phyloP scores from a whole-genome alignment of 2,329 filamentous ascomycete genomes.

The Penicillium hesseltinei region DNA sequence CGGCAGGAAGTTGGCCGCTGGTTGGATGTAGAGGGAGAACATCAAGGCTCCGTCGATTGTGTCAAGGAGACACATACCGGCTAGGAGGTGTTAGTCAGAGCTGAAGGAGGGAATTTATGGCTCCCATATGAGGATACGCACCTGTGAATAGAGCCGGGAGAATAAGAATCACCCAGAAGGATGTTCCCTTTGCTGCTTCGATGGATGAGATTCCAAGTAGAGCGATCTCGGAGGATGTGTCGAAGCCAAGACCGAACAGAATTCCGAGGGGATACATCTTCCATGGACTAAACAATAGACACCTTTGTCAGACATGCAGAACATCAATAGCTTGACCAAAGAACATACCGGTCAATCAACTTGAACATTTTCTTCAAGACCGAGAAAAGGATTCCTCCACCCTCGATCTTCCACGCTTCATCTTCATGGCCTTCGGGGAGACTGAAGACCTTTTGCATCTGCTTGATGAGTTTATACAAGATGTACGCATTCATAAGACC shows the following conservation, averaged over 20 bases:
- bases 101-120: background rate
- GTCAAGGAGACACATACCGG: conserved; percentile 92
- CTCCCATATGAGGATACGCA: conserved; percentile 37
- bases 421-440: conserved; percentile 47
- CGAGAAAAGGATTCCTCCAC: conserved; percentile 70
- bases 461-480: conserved; percentile 69
- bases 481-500: conserved; percentile 85
- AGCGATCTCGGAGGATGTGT: conserved; percentile 92
- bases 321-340: background rate
- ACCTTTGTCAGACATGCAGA: background rate
- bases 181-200: conserved; percentile 79
- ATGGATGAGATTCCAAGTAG: conserved; percentile 86
- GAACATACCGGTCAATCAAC: conserved; percentile 56
- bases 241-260: conserved; percentile 88
- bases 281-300: conserved; percentile 56
- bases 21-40: conserved; percentile 82
- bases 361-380: conserved; percentile 75
- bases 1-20: conserved; percentile 42
- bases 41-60: conserved; percentile 91
- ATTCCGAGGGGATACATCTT: conserved; percentile 94
- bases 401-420: conserved; percentile 66
- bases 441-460: conserved; percentile 62
- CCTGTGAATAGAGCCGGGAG: conserved; percentile 87
- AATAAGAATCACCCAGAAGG: conserved; percentile 89
- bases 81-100: conserved; percentile 39